These are phyloP conservation scores for Moesziomyces parantarcticus DNA, from an alignment of 1,284 basidiomycete genomes.

Conservation along the genomic window DNA sequence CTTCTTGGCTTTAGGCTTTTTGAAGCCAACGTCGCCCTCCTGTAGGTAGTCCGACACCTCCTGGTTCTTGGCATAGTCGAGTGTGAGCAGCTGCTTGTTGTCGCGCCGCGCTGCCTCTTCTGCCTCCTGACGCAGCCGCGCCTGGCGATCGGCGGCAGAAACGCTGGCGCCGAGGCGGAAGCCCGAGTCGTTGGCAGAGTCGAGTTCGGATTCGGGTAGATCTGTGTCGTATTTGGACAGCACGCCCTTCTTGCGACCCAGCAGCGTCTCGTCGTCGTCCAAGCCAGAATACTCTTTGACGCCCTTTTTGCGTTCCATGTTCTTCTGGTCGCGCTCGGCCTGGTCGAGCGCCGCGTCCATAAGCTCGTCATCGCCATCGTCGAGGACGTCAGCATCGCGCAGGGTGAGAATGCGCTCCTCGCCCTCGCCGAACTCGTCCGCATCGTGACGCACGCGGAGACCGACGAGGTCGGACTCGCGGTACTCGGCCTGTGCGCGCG, in stretches of 20 bases:
- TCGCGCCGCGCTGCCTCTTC: conserved; percentile 73
- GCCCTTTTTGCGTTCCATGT: conserved; percentile 86
- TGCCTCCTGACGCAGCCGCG: conserved; percentile 70
- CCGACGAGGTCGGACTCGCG: conserved; percentile 79
- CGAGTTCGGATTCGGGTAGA: conserved; percentile 73
- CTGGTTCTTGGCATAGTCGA: conserved; percentile 87
- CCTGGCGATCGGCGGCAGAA: conserved; percentile 61
- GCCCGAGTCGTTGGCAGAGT: conserved; percentile 27
- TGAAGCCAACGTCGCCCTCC: conserved; percentile 91
- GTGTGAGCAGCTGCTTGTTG: conserved; percentile 74
- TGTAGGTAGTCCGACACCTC: conserved; percentile 87
- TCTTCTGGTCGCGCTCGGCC: conserved; percentile 80
- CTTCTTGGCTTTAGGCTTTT: conserved; percentile 82
- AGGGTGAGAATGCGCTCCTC: conserved; percentile 94
- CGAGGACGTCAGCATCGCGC: conserved; percentile 92
- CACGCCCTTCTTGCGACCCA: conserved; percentile 82
- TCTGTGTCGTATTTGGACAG: conserved; percentile 95
- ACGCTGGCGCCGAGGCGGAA: conserved; percentile 49
- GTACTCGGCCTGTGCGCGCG: conserved; percentile 76
- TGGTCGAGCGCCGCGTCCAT: conserved; percentile 94
- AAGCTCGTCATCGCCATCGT: conserved; percentile 96
- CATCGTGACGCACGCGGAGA: conserved; percentile 93
- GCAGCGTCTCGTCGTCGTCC: conserved; percentile 84
- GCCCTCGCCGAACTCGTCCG: conserved; percentile 81
- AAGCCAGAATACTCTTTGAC: conserved; percentile 91